Base-by-base conservation (phyloP, 306 rosid species). In the Ochetophila trinervis region DNA sequence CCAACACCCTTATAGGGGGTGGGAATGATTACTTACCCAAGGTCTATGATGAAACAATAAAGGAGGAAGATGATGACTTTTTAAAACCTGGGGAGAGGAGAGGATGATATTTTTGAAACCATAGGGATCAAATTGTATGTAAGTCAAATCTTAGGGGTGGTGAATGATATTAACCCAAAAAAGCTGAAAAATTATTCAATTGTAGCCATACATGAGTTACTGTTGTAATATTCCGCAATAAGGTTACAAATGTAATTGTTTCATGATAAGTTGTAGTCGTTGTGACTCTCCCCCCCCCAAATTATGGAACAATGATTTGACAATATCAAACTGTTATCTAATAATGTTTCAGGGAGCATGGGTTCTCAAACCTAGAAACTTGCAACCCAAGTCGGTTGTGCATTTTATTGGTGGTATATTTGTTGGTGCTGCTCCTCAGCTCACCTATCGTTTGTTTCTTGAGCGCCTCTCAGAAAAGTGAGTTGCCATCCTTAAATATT, bases 341-440 rank as follows among this genome's bases (percentile, higher is more conserved):
- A 47, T 57, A 37, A 4, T 53, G 64, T 83, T 47, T 65, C 78
- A 93, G 97, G 99, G 99, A 76, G 81, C 99, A 54, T 93, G 99
- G 99, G 84, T 93, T 86, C 88, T 93, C 67, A 79, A 82, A 80
- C 99, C 97, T 6, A 86, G 73, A 78, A 80, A 32, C 79, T 49
- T 83, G 56, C 69, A 79, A 53, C 96, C 99, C 21, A 84, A 79
- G 74, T 85, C 57, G 6, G 97, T 90, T 67, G 91, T 80, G 32
- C 99, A 93, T 83, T 93, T 93, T 81, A 75, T 93, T 17, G 99
- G 99, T 55, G 99, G 99, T 37, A 82, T 90, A 65, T 93, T 93
- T 87, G 97, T 93, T 60, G 97, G 99, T 65, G 99, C 97, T 55
- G 97, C 99, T 16, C 99, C 99, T 73, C 99, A 90, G 82, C 97